These are phyloP conservation scores for Hymenoscyphus scutula DNA, from an alignment of 2,329 filamentous ascomycete species.

Conservation along the genomic window DNA sequence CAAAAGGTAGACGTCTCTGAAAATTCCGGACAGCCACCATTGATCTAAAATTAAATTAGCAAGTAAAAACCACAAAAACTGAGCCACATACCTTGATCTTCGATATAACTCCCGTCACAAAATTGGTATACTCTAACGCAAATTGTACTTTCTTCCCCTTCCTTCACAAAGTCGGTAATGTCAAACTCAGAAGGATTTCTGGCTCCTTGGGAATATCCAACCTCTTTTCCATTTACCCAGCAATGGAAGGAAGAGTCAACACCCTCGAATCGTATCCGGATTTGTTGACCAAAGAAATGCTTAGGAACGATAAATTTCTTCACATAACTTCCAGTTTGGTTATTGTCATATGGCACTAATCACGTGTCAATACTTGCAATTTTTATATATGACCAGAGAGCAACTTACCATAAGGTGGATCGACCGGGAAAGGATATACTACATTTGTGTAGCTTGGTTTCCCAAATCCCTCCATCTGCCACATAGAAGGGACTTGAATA, in stretches of 20 bases:
- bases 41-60: slow-evolving; percentile 44
- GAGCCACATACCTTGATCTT: slow-evolving; percentile 48
- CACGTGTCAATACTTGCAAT: neutral
- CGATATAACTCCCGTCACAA: slow-evolving; percentile 67
- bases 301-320: slow-evolving; percentile 47
- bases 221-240: slow-evolving; percentile 61
- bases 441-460: slow-evolving; percentile 67
- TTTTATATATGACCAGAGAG: slow-evolving; percentile 27
- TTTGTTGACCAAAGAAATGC: slow-evolving; percentile 43
- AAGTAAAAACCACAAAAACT: neutral
- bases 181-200: slow-evolving; percentile 71
- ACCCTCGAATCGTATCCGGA: slow-evolving; percentile 67
- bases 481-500: slow-evolving; percentile 54
- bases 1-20: slow-evolving; percentile 63
- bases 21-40: slow-evolving; percentile 68
- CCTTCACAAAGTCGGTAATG: slow-evolving; percentile 50
- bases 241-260: slow-evolving; percentile 71
- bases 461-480: slow-evolving; percentile 69
- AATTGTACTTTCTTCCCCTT: slow-evolving; percentile 50
- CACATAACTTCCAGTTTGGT: slow-evolving; percentile 54
- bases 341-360: slow-evolving; percentile 48
- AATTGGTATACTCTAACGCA: slow-evolving; percentile 68
- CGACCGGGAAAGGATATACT: slow-evolving; percentile 62
- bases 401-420: slow-evolving; percentile 54
- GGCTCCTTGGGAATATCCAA: slow-evolving; percentile 68